Conservation (phyloP, 1,139 yeast species). For the Yamadazyma friedrichii region DNA sequence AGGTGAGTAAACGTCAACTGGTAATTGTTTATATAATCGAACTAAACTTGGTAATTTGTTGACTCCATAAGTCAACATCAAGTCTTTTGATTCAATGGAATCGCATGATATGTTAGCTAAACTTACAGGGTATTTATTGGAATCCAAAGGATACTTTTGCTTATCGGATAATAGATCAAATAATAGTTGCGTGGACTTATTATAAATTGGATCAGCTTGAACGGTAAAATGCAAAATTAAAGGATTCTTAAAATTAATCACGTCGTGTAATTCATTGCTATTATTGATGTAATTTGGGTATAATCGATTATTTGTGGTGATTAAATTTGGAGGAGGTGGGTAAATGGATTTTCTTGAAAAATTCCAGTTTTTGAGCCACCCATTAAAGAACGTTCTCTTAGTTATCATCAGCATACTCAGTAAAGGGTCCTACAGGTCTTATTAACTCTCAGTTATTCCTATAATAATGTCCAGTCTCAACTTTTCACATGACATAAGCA, state of each 20-base stretch:
- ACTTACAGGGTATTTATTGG: conserved; percentile 37
- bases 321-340: conserved; percentile 39
- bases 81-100: conserved; percentile 58
- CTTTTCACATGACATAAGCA: too few species aligned
- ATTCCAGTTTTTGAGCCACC: conserved; percentile 12
- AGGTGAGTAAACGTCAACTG: conserved; percentile 50
- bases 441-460: too few species aligned
- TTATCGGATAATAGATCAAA: conserved; percentile 56
- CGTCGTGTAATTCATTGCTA: conserved; percentile 54
- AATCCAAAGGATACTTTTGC: conserved; percentile 40
- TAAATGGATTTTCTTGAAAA: conserved; percentile 21
- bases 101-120: conserved; percentile 73
- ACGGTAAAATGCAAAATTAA: conserved; percentile 70
- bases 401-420: not conserved
- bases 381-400: conserved; percentile 10
- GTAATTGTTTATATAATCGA: conserved; percentile 65
- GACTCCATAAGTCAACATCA: conserved; percentile 59
- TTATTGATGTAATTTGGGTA: conserved; percentile 45
- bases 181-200: conserved; percentile 62
- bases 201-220: conserved; percentile 62
- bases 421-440: too few species aligned
- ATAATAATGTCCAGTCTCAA: too few species aligned
- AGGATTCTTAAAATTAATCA: conserved; percentile 57
- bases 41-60: conserved; percentile 62
- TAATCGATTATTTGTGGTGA: conserved; percentile 41